Evolutionary conservation across 2,329 filamentous ascomycete species (phyloP).

Genomic region (Byssochlamys sp.): DNA sequence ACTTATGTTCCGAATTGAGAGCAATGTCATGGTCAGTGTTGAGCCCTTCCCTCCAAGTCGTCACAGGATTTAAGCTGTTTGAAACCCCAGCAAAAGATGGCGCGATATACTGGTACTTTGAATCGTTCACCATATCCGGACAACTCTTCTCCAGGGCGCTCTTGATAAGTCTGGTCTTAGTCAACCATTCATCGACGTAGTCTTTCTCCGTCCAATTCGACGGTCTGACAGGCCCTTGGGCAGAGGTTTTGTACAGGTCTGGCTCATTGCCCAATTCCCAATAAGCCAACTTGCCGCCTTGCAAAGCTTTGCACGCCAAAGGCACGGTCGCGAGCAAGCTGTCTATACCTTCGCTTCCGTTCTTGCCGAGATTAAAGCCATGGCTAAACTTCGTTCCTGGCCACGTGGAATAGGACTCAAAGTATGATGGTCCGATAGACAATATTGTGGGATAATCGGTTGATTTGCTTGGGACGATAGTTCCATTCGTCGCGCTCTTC

Average conservation of each 20-base stretch:
- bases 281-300: constrained; percentile 41
- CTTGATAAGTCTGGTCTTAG: constrained; percentile 44
- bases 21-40: constrained; percentile 42
- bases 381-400: constrained; percentile 49
- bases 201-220: constrained; percentile 44
- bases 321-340: constrained; percentile 47
- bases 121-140: constrained; percentile 37
- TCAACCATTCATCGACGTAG: constrained; percentile 51
- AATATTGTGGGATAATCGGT: constrained; percentile 53
- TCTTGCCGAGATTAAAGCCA: constrained; percentile 52
- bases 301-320: constrained; percentile 49
- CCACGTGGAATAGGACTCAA: constrained; percentile 54
- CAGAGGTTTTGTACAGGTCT: constrained; percentile 47
- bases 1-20: constrained; percentile 53
- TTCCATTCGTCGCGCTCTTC: constrained; percentile 43
- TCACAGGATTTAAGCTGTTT: constrained; percentile 44
- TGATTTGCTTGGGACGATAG: constrained; percentile 41
- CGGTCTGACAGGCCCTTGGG: constrained; percentile 45
- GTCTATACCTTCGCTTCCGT: constrained; percentile 42
- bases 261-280: constrained; percentile 60
- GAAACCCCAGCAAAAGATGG: constrained; percentile 48
- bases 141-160: constrained; percentile 40
- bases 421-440: constrained; percentile 52
- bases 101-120: constrained; percentile 44
- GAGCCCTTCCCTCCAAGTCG: constrained; percentile 47